Evolutionary conservation across 1,139 yeast species (phyloP), one percentile per base, ranked within the genome.

Genomic region (Lodderomyces elongisporus): DNA sequence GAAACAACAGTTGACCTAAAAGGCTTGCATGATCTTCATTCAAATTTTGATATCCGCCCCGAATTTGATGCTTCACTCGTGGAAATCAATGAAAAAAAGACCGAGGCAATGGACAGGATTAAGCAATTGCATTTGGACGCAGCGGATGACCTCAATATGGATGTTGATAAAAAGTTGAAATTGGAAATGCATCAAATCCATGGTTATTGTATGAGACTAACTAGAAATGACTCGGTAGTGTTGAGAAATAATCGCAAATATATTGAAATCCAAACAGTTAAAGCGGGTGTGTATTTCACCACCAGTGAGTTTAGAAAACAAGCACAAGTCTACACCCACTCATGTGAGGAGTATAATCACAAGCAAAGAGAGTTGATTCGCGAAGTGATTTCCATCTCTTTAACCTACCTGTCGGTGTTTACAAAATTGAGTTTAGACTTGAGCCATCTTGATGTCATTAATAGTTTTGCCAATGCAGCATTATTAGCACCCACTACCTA

Each of bases 181-280:
- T 62, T 93, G 32, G 98, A 91, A 51, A 77, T 83, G 35, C 96
- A 89, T 51, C 81, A 74, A 44, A 75, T 74, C 20, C 93, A 85
- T 54, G 96, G 97, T 9, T 89, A 95, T 94, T 87, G 96, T 53
- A 76, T 89, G 67, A 70, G 97, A 46, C 75, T 91, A 15, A 89
- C 97, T 0, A 74, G 98, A 56, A 85, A 77, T 36, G 97, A 89
- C 51, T 89, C 95, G 3, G 69, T 79, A 8, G 82, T 83, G 14
- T 66, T 91, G 38, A 72, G 97, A 48, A 79, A 78, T 27, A 58
- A 62, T 15, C 66, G 67, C 28, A 70, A 72, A 31, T 91, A 82
- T 52, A 70, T 70, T 33, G 96, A 91, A 53, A 66, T 89, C 22
- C 85, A 88, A 35, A 88, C 97, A 0, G 94, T 87, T 23, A 91